Evolutionary conservation across 345 rosid species (phyloP).

Genomic region (Odontarrhena argentea): DNA sequence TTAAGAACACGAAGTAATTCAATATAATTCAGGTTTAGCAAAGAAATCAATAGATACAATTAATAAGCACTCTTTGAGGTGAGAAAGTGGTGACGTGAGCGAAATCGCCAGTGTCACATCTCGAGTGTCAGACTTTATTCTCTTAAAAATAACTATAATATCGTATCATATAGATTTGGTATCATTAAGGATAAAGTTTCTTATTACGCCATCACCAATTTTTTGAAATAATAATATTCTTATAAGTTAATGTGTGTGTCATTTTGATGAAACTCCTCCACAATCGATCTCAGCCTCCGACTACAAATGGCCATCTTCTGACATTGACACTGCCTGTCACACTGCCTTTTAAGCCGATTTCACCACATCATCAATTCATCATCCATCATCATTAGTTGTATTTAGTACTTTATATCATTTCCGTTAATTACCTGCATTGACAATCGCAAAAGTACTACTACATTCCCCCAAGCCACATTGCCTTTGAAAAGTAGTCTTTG

Average conservation of each 20-base stretch:
- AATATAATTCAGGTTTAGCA: too few relatives aligned
- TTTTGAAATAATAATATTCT: not conserved
- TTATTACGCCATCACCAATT: conserved; percentile 25
- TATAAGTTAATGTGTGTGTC: conserved; percentile 17
- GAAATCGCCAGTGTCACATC: conserved; percentile 46
- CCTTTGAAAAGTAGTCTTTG: not conserved
- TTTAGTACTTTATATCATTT: conserved; percentile 11
- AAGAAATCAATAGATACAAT: too few relatives aligned
- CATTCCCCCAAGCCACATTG: conserved; percentile 27
- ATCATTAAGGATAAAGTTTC: conserved; percentile 41
- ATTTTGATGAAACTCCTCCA: conserved; percentile 12
- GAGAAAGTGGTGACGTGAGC: conserved; percentile 39
- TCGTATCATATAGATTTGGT: conserved; percentile 46
- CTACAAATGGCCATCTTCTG: conserved; percentile 47
- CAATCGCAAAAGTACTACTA: conserved; percentile 7
- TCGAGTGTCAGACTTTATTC: conserved; percentile 28
- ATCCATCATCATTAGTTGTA: conserved; percentile 2
- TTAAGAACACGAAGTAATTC: not conserved
- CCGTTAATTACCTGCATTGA: conserved; percentile 28
- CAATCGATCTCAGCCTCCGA: conserved; percentile 21
- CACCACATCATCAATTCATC: conserved; percentile 23
- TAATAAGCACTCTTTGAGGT: conserved; percentile 4
- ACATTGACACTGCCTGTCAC: conserved; percentile 43
- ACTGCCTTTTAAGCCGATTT: conserved; percentile 14
- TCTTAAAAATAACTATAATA: not conserved